A percentile compares a stretch with the other conserved stretches of the same genome.
phyloP scores from a whole-genome alignment of 2,329 filamentous ascomycete species.

The Emydomyces testavorans region DNA sequence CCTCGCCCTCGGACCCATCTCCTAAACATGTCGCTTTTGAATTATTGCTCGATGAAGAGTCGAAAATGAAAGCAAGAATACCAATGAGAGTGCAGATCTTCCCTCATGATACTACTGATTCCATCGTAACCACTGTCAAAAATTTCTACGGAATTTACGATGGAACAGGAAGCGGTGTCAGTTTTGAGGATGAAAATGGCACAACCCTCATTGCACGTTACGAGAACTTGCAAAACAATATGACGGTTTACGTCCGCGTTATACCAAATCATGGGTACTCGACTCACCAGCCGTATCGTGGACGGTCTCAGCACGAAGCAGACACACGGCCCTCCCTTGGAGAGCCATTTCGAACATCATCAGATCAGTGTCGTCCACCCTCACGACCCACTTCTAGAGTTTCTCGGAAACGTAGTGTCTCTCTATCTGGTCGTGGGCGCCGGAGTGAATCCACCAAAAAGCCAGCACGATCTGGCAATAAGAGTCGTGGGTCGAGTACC shows the following conservation, averaged over 20 bases:
- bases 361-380: slow-evolving; percentile 42
- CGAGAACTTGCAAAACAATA: slow-evolving; percentile 87
- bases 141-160: slow-evolving; percentile 97
- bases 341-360: slow-evolving; percentile 50
- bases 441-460: slow-evolving; percentile 72
- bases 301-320: slow-evolving; percentile 40
- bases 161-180: slow-evolving; percentile 67
- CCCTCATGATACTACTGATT: slow-evolving; percentile 91
- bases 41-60: slow-evolving; percentile 47
- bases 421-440: slow-evolving; percentile 58
- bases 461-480: slow-evolving; percentile 53
- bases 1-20: slow-evolving; percentile 29
- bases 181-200: slow-evolving; percentile 83
- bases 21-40: slow-evolving; percentile 55
- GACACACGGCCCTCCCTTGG: slow-evolving; percentile 50
- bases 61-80: slow-evolving; percentile 48
- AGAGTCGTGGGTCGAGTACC: slow-evolving; percentile 53
- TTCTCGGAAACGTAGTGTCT: slow-evolving; percentile 66
- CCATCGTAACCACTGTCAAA: slow-evolving; percentile 95
- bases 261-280: slow-evolving; percentile 49
- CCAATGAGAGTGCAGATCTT: slow-evolving; percentile 71
- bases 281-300: slow-evolving; percentile 35
- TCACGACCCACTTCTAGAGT: slow-evolving; percentile 59
- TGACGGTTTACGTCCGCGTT: slow-evolving; percentile 85
- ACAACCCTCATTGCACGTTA: slow-evolving; percentile 90